Evolutionary conservation across 768 basidiomycete genomes (phyloP).

Genomic region (Asterophora parasitica): DNA sequence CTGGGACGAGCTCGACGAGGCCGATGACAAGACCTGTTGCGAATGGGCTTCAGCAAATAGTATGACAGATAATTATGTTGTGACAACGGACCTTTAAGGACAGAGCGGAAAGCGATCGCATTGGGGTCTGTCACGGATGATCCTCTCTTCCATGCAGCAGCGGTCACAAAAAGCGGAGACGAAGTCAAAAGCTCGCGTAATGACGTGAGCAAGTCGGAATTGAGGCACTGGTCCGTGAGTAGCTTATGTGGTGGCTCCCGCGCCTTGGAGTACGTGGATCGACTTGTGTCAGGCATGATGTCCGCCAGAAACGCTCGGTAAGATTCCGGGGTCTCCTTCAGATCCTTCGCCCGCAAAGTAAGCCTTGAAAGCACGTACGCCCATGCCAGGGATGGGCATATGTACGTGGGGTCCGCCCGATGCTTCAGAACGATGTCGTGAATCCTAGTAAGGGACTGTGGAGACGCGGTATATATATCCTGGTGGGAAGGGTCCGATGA

Average conservation of each 20-base stretch:
- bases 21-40: constrained; percentile 72
- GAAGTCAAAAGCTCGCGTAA: constrained; percentile 55
- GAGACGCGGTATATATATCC: constrained; percentile 56
- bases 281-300: constrained; percentile 37
- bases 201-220: constrained; percentile 56
- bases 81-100: constrained; percentile 66
- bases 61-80: neutral
- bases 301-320: constrained; percentile 55
- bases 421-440: constrained; percentile 64
- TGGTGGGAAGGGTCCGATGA: constrained; percentile 43
- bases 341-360: constrained; percentile 36
- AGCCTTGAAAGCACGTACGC: constrained; percentile 72
- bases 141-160: constrained; percentile 62
- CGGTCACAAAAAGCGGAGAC: constrained; percentile 74
- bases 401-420: constrained; percentile 53
- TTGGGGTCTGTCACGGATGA: constrained; percentile 73
- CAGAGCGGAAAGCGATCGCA: constrained; percentile 72
- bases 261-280: constrained; percentile 46
- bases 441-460: constrained; percentile 56
- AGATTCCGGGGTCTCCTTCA: constrained; percentile 47
- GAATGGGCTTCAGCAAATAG: constrained; percentile 1
- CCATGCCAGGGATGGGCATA: constrained; percentile 78
- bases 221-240: constrained; percentile 58
- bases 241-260: constrained; percentile 48
- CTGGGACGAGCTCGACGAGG: constrained; percentile 65